Evolutionary conservation across 176 grass and related monocot genomes (phyloP).

Genomic region (Cenchrus purpureus): DNA sequence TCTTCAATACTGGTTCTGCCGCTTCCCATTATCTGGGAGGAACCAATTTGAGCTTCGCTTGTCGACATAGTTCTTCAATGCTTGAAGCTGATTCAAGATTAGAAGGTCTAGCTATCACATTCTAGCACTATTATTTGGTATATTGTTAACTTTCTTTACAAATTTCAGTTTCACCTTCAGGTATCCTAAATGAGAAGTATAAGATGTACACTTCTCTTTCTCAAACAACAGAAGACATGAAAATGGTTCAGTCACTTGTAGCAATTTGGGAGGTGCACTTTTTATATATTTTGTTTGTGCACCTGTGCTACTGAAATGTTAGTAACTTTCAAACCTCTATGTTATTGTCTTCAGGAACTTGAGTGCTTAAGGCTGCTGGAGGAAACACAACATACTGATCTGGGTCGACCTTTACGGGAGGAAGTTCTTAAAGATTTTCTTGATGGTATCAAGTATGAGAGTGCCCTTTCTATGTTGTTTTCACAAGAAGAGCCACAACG

Average conservation of each 20-base stretch:
- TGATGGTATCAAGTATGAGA: slow-evolving; percentile 64
- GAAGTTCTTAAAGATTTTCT: slow-evolving; percentile 68
- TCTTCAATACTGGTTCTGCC: slow-evolving; percentile 64
- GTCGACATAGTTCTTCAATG: slow-evolving; percentile 84
- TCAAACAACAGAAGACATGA: slow-evolving; percentile 67
- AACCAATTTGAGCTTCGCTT: slow-evolving; percentile 33
- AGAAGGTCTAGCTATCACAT: slow-evolving; percentile 59
- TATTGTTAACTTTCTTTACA: slow-evolving; percentile 38
- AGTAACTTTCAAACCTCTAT: slow-evolving; percentile 32
- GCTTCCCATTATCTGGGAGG: slow-evolving; percentile 35
- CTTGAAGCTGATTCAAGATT: slow-evolving; percentile 85
- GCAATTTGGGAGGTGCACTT: slow-evolving; percentile 87
- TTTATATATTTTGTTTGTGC: slow-evolving; percentile 1
- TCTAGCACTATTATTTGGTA: slow-evolving; percentile 34
- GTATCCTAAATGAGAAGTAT: slow-evolving; percentile 86
- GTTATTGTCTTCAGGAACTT: slow-evolving; percentile 57
- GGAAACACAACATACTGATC: slow-evolving; percentile 49
- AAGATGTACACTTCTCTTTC: slow-evolving; percentile 87
- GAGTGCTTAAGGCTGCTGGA: slow-evolving; percentile 58
- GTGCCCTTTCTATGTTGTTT: slow-evolving; percentile 63
- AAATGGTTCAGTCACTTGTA: slow-evolving; percentile 95
- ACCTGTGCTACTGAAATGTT: slow-evolving; percentile 37
- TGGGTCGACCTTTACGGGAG: slow-evolving; percentile 57
- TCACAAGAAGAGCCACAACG: slow-evolving; percentile 45
- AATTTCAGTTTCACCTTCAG: slow-evolving; percentile 54